Evolutionary conservation across 257 asterid genomes (phyloP).

Genomic region (Lycium ferocissimum): DNA sequence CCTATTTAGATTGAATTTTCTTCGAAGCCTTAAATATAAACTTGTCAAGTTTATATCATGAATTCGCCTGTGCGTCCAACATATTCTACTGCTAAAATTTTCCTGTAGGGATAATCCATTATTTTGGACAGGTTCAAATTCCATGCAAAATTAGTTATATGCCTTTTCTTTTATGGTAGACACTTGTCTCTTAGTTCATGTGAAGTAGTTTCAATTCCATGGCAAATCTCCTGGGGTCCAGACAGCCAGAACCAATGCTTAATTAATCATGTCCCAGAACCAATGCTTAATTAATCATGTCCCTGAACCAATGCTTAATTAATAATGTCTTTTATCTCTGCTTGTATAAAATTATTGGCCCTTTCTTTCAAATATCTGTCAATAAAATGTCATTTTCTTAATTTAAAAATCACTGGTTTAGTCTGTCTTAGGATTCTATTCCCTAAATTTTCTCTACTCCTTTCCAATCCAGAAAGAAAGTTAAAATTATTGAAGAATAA

Average conservation of each 20-base stretch:
- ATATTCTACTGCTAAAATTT: too few relatives aligned
- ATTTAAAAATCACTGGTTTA: not conserved
- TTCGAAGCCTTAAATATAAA: too few relatives aligned
- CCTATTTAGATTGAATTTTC: too few relatives aligned
- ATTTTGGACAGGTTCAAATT: not conserved
- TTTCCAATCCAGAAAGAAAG: not conserved
- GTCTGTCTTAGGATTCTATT: slow-evolving; percentile 12
- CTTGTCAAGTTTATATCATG: too few relatives aligned
- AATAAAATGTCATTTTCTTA: not conserved
- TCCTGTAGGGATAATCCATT: too few relatives aligned
- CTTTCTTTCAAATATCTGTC: not conserved
- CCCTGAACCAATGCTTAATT: slow-evolving; percentile 2
- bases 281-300: not conserved
- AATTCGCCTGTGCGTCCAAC: too few relatives aligned
- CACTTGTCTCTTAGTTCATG: not conserved
- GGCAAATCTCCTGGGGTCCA: not conserved
- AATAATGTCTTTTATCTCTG: not conserved
- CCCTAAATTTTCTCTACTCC: not conserved
- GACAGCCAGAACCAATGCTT: not conserved
- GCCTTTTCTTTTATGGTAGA: too few relatives aligned
- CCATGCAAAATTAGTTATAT: not conserved
- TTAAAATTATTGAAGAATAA: slow-evolving; percentile 4
- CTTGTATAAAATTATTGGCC: too few relatives aligned
- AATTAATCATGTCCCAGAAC: not conserved
- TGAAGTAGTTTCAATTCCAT: not conserved